Evolutionary conservation across 2,329 filamentous ascomycete species (phyloP).

Genomic region (Dactylella cylindrospora): DNA sequence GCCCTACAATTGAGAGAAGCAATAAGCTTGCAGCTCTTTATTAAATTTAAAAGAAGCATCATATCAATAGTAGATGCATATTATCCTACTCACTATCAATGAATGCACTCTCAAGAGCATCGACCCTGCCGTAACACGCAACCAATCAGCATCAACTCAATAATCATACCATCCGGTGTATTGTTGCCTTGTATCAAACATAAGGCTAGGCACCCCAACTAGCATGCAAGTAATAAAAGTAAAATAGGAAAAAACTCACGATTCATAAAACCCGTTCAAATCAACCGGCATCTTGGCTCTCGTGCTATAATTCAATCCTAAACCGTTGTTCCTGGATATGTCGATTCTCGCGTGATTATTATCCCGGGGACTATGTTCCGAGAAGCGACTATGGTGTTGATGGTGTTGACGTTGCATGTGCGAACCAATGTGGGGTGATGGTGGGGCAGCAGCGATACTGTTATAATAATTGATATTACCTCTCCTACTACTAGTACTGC

Average conservation of each 20-base stretch:
- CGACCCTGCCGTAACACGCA: slow-evolving; percentile 46
- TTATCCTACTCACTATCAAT: slow-evolving; percentile 48
- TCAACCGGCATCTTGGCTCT: slow-evolving; percentile 28
- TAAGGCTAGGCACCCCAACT: no score
- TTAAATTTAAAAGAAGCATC: background rate
- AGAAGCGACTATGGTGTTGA: background rate
- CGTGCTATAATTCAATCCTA: slow-evolving; percentile 7
- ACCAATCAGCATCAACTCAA: slow-evolving; percentile 12
- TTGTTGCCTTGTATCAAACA: no score
- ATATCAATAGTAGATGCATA: background rate
- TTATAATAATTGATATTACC: background rate
- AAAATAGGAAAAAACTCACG: slow-evolving; percentile 7
- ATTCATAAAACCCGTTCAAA: slow-evolving; percentile 31
- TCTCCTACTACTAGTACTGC: slow-evolving; percentile 10
- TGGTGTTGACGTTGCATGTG: background rate
- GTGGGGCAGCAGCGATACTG: slow-evolving; percentile 20
- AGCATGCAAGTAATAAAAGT: background rate
- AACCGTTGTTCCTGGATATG: background rate
- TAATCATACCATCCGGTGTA: no score
- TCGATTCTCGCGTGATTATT: slow-evolving; percentile 3
- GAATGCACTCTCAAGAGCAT: slow-evolving; percentile 49
- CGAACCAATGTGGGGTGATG: background rate
- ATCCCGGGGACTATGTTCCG: background rate
- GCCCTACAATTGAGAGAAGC: slow-evolving; percentile 80
- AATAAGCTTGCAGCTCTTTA: slow-evolving; percentile 64